Conservation (phyloP, 352 stramenopile genomes). For the Elongisporangium prolatum region DNA sequence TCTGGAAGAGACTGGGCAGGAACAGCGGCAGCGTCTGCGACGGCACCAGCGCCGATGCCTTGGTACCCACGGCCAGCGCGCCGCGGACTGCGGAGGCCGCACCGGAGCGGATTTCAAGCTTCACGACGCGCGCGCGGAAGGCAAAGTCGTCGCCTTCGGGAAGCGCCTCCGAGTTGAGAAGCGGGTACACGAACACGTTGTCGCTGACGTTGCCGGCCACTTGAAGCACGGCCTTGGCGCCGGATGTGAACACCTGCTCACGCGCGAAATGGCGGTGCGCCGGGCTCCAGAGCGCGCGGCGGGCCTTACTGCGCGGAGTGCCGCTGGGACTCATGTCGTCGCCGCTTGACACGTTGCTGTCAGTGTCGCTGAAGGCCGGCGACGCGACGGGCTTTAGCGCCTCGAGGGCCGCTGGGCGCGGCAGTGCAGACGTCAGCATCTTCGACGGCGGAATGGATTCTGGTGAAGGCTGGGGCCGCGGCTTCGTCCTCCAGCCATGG, state of each 20-base stretch:
- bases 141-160: slow-evolving; percentile 11
- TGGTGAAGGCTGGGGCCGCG: not conserved
- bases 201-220: slow-evolving; percentile 54
- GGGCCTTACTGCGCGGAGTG: slow-evolving; percentile 12
- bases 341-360: not conserved
- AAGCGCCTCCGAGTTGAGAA: slow-evolving; percentile 22
- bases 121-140: slow-evolving; percentile 50
- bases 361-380: not conserved
- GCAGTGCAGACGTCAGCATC: not conserved
- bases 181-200: slow-evolving; percentile 62
- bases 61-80: slow-evolving; percentile 47
- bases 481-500: not conserved
- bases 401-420: not conserved
- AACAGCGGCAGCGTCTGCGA: slow-evolving; percentile 77
- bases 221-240: slow-evolving; percentile 42
- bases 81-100: slow-evolving; percentile 54
- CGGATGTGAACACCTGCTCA: slow-evolving; percentile 48
- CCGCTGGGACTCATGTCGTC: not conserved
- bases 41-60: slow-evolving; percentile 44
- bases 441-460: not conserved
- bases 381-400: not conserved
- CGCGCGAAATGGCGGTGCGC: slow-evolving; percentile 32
- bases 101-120: slow-evolving; percentile 51
- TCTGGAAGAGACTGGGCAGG: slow-evolving; percentile 61
- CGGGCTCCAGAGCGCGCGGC: slow-evolving; percentile 20